Base-by-base conservation (phyloP, 2,329 filamentous ascomycete species). In the Blastomyces parvus region DNA sequence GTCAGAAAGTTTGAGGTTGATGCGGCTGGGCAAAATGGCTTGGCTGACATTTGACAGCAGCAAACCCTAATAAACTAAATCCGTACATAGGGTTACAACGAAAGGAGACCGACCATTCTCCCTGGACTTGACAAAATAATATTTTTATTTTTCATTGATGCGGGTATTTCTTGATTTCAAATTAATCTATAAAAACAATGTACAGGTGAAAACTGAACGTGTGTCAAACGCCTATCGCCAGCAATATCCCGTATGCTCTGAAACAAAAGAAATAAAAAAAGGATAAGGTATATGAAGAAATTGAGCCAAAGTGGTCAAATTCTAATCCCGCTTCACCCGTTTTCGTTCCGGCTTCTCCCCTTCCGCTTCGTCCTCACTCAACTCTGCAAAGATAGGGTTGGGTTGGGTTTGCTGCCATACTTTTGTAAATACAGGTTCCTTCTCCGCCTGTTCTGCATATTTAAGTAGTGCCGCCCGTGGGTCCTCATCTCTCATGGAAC, bases 401-500 rank as follows among this genome's bases (percentile, higher is more conserved):
- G 94, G 94, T 78, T 97, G 93, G 46, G 91, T 97, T 69, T 88
- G 83, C 72, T 88, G 89, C 89, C 91, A 99, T 19, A 92, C 94
- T 68, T 89, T 90, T 38, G 94, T 99, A 72, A 97, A 99, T 70
- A 96, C 83, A 0, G 92, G 93, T 73, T 97, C 92, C 73, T 90
- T 93, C 76, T 96, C 86, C 14, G 92, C 91, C 73, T 95, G 88
- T 62, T 96, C 90, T 46, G 91, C 93, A 80, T 97, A 99, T 79
- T 95, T 97, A 65, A 99, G 79, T 71, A 99, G 79, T 56, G 94
- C 94, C 76, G 96, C 94, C 67, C 94, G 82, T 0, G 94, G 94
- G 78, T 99, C 94, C 74, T 99, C 94, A 75, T 99, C 92, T 58
- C 96, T 83, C 90, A 99, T 96, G 66, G 86, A 87, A 66, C 91